Percentiles rank a stretch among this genome's conserved stretches.
phyloP scores from a whole-genome alignment of 768 basidiomycete species.

The Pisolithus marmoratus region DNA sequence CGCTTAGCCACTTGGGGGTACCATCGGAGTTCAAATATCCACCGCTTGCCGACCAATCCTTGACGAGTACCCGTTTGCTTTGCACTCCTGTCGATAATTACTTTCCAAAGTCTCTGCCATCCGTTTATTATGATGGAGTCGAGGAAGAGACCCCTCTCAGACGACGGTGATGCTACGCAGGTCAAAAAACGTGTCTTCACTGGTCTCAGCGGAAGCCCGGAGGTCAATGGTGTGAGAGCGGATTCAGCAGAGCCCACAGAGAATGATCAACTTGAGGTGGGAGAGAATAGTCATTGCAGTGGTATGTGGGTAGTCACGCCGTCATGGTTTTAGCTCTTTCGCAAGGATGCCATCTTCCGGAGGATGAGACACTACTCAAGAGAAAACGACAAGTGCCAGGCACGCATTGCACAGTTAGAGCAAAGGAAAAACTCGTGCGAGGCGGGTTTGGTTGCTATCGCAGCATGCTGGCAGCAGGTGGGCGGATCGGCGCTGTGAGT shows the following conservation, averaged over 20 bases:
- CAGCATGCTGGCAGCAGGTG: constrained; percentile 80
- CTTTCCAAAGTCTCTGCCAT: constrained; percentile 7
- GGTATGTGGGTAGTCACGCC: constrained; percentile 20
- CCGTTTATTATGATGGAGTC: constrained; percentile 42
- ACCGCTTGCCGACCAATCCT: constrained; percentile 7
- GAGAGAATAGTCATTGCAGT: constrained; percentile 9
- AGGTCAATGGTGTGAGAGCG: constrained; percentile 42
- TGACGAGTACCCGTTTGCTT: constrained; percentile 6
- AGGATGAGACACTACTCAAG: constrained; percentile 80
- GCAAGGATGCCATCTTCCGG: constrained; percentile 82
- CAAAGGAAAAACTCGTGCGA: constrained; percentile 61
- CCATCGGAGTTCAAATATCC: constrained; percentile 26
- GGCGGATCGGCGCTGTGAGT: constrained; percentile 8
- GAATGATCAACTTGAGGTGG: constrained; percentile 62
- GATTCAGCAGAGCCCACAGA: constrained; percentile 41
- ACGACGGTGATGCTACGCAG: constrained; percentile 42
- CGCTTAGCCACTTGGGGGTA: too few species aligned
- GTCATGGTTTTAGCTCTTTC: constrained; percentile 52
- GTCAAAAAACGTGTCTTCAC: constrained; percentile 55
- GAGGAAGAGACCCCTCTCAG: constrained; percentile 52
- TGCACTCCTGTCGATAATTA: constrained; percentile 5
- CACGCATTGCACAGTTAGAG: constrained; percentile 60
- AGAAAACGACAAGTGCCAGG: constrained; percentile 60
- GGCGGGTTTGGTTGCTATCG: constrained; percentile 65
- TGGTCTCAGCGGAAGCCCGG: constrained; percentile 46